Base-by-base conservation (phyloP, 495 filamentous ascomycete genomes). In the Aspergillus egyptiacus region DNA sequence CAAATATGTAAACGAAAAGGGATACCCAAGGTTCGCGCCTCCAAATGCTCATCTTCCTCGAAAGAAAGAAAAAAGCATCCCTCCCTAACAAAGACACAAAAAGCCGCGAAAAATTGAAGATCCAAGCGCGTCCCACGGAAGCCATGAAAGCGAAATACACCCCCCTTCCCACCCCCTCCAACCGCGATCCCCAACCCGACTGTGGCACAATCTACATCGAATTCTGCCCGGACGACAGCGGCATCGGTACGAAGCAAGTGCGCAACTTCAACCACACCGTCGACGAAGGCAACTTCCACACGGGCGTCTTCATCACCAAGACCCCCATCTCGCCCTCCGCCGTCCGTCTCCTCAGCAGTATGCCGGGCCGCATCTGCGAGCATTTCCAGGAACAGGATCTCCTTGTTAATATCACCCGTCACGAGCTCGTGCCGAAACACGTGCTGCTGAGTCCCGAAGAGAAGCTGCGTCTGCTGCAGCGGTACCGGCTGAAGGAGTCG, bases 331-430 rank as follows among this genome's bases (percentile, higher is more conserved):
- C 89, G 0, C 74, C 87, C 4, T 83, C 90, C 20, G 93, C 89
- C 31, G 62, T 75, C 24, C 70, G 72, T 46, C 63, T 73, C 35
- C 78, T 94, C 60, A 91, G 87, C 67, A 80, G 88, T 57, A 81
- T 95, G 54, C 82, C 85, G 76, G 55, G 59, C 79, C 86, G 67
- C 31, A 80, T 86, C 58, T 86, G 96, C 59, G 93, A 98, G 74
- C 85, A 86, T 57, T 98, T 97, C 77, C 76, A 90, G 50, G 94
- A 98, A 71, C 83, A 89, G 69, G 91, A 98, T 69, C 69, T 98
- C 59, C 77, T 98, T 36, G 90, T 97, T 62, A 98, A 98, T 69
- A 98, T 98, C 67, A 97, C 91, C 19, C 89, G 89, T 61, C 93
- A 98, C 71, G 90, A 97, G 69, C 80, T 98, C 13, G 93, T 98